These are phyloP conservation scores for Glarea lozoyensis DNA, from an alignment of 495 filamentous ascomycete species.

Conservation along the genomic window DNA sequence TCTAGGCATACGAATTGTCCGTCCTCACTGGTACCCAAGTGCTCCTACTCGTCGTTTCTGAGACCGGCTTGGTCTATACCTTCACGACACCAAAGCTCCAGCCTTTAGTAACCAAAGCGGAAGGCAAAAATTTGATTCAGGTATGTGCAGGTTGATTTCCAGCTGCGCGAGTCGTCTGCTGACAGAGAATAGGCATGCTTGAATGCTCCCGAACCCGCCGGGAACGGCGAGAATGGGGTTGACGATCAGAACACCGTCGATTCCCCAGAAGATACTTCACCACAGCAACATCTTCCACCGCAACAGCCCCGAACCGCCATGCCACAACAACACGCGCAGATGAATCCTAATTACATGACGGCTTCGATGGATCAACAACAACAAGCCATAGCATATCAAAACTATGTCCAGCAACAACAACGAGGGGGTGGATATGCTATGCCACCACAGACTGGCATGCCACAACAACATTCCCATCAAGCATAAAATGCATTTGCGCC, in stretches of 20 bases:
- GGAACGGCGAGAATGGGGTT: slow-evolving; percentile 79
- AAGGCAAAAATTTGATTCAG: slow-evolving; percentile 99
- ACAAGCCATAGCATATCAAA: slow-evolving; percentile 52
- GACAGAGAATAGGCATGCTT: slow-evolving; percentile 65
- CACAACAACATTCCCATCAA: slow-evolving; percentile 46
- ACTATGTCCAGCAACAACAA: slow-evolving; percentile 45
- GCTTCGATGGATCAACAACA: slow-evolving; percentile 37
- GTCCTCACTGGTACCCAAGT: slow-evolving; percentile 98
- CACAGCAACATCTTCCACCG: slow-evolving; percentile 47
- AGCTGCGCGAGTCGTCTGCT: slow-evolving; percentile 8
- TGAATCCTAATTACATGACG: slow-evolving; percentile 41
- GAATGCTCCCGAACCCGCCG: slow-evolving; percentile 93
- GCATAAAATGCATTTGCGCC: slow-evolving; percentile 25
- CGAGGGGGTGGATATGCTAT: slow-evolving; percentile 38
- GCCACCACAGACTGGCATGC: slow-evolving; percentile 42
- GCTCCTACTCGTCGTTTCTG: slow-evolving; percentile 91
- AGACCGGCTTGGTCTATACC: slow-evolving; percentile 97
- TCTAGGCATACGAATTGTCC: slow-evolving; percentile 91
- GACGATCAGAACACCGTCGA: slow-evolving; percentile 57
- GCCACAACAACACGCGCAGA: slow-evolving; percentile 37
- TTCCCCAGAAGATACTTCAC: slow-evolving; percentile 53
- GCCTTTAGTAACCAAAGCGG: slow-evolving; percentile 95
- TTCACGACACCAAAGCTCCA: slow-evolving; percentile 99
- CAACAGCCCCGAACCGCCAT: slow-evolving; percentile 42
- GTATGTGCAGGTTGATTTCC: slow-evolving; percentile 38